Evolutionary conservation across 805 yeast genomes (phyloP).

Genomic region (Cyberlindnera nakhonratchasimensis): DNA sequence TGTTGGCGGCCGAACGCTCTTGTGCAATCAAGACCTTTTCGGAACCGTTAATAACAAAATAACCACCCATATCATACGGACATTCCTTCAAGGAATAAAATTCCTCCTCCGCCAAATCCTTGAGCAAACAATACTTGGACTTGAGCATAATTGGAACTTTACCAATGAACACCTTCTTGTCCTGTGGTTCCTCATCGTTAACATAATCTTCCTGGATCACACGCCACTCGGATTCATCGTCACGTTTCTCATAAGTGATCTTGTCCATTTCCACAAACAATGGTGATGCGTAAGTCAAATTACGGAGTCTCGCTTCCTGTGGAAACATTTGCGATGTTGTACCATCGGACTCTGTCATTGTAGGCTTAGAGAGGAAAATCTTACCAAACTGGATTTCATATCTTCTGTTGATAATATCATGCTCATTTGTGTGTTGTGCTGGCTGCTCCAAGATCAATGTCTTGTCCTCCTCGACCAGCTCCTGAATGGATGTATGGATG

Average conservation of each 20-base stretch:
- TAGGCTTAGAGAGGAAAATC: conserved; percentile 92
- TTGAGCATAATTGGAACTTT: conserved; percentile 97
- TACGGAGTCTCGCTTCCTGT: conserved; percentile 95
- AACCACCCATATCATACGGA: conserved; percentile 99
- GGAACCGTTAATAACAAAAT: conserved; percentile 96
- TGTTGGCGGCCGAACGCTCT: conserved; percentile 97
- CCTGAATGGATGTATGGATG: conserved; percentile 94
- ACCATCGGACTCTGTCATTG: conserved; percentile 99
- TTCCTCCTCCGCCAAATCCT: conserved; percentile 88
- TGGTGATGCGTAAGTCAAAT: conserved; percentile 94
- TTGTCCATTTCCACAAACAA: conserved; percentile 94
- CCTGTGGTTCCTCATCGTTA: conserved; percentile 51
- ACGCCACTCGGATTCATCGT: conserved; percentile 65
- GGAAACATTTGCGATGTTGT: conserved; percentile 99
- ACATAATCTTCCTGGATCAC: conserved; percentile 50
- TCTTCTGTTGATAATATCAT: conserved; percentile 85
- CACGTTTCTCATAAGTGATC: conserved; percentile 79
- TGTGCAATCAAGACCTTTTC: conserved; percentile 98
- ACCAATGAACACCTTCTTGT: conserved; percentile 87
- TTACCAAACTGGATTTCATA: conserved; percentile 98
- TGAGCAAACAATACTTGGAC: conserved; percentile 91
- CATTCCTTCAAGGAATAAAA: conserved; percentile 95
- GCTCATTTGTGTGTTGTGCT: conserved; percentile 92
- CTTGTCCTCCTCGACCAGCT: conserved; percentile 92
- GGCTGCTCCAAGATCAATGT: conserved; percentile 94